These are phyloP conservation scores for Strobilomyces dryophilus DNA, from an alignment of 768 basidiomycete genomes.

Conservation along the genomic window DNA sequence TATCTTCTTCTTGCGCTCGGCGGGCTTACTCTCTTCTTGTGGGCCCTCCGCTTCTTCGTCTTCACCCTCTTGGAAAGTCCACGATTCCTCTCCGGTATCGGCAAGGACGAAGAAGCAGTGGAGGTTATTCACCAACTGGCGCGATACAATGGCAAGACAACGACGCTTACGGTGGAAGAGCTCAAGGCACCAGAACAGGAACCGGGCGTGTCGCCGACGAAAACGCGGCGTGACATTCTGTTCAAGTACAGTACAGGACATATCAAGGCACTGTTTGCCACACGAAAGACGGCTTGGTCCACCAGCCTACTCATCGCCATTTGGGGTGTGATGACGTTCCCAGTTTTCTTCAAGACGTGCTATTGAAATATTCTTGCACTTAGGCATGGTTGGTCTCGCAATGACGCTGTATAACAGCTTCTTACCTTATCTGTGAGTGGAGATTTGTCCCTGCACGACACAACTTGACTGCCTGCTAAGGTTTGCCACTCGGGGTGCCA, in stretches of 20 bases:
- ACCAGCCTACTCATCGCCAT: constrained; percentile 53
- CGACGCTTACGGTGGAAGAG: constrained; percentile 41
- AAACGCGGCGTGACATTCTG: constrained; percentile 22
- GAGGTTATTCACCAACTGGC: constrained; percentile 45
- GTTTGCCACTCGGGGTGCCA: constrained; percentile 57
- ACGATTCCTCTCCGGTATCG: constrained; percentile 52
- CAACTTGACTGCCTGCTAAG: constrained; percentile 29
- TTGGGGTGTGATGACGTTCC: constrained; percentile 36
- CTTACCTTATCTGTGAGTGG: constrained; percentile 48
- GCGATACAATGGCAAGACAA: constrained; percentile 43
- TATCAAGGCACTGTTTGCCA: constrained; percentile 59
- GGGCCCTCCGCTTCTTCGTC: constrained; percentile 47
- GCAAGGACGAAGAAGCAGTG: constrained; percentile 35
- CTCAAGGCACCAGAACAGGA: constrained; percentile 33
- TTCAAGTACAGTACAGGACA: constrained; percentile 39
- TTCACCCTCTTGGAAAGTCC: constrained; percentile 56
- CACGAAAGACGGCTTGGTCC: constrained; percentile 59
- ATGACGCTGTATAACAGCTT: constrained; percentile 62
- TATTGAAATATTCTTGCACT: constrained; percentile 24
- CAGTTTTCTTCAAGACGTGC: neutral
- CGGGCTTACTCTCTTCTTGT: constrained; percentile 49
- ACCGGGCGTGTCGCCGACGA: constrained; percentile 6
- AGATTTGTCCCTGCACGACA: neutral
- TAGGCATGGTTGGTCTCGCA: constrained; percentile 70
- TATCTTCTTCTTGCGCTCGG: constrained; percentile 54